Base-by-base conservation (phyloP, 805 yeast species). In the Candida insectalens region DNA sequence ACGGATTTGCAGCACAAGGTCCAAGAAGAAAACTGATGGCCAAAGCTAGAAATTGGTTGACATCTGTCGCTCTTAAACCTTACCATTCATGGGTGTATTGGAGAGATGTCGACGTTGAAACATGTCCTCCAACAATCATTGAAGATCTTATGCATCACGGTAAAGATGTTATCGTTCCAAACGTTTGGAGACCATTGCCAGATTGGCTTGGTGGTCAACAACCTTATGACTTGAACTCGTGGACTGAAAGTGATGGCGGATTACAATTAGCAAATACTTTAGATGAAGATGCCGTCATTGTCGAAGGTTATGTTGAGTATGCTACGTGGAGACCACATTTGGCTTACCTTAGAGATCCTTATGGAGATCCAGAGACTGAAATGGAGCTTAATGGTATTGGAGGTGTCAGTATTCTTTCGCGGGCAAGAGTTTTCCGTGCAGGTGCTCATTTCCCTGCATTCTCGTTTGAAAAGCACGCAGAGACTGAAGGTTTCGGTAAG, bases 261-360 rank as follows among this genome's bases (percentile, higher is more conserved):
- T 54, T 80, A 36, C 83, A 77, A 51, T 55, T 82, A 43, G 95
- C 95, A 20, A 75, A 75, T 27, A 55, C 64, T 3, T 64, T 89
- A 36, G 89, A 81, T 50, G 97, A 88, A 57, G 95, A 89, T 59
- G 94, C 94, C 1, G 95, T 89, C 36, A 88, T 89, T 38, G 98
- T 89, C 10, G 98, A 89, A 61, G 98, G 98, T 12, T 87, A 87
- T 55, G 94, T 85, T 17, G 98, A 89, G 60, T 92, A 85, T 57
- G 95, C 94, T 28, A 89, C 98, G 2, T 89, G 97, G 96, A 71
- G 98, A 59, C 94, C 96, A 2, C 97, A 89, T 60, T 66, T 89
- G 44, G 97, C 97, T 1, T 89, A 92, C 52, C 68, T 89, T 54
- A 69, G 97, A 46, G 96, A 88, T 50, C 95, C 96, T 2, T 78